phyloP scores from a whole-genome alignment of 169 alveolate genomes.

The Plasmodium cynomolgi region DNA sequence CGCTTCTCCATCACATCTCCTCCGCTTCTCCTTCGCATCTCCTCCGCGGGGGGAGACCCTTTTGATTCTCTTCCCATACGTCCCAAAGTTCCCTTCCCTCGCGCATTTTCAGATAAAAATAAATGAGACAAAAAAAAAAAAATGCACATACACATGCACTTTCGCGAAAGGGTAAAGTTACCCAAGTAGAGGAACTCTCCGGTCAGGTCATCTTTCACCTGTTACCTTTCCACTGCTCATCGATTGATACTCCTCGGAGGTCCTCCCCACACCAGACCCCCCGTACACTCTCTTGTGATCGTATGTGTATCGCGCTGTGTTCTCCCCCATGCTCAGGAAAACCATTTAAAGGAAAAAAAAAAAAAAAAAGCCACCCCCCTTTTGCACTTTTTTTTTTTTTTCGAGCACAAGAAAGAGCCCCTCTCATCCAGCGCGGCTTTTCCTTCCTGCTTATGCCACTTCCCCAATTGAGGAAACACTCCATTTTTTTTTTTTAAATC shows the following conservation, averaged over 20 bases:
- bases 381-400: not conserved
- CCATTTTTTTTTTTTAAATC: not conserved
- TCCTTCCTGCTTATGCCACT: not conserved
- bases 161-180: not conserved
- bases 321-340: not conserved
- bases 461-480: not conserved
- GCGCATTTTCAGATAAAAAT: not conserved
- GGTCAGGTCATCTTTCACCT: not conserved
- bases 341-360: not conserved
- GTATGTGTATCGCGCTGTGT: not conserved
- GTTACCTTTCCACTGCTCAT: not conserved
- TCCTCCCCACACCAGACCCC: not conserved
- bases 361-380: not conserved
- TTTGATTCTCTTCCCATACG: not conserved
- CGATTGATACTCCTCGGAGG: not conserved
- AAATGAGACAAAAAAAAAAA: not conserved
- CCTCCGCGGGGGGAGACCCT: not conserved
- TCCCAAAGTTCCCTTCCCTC: not conserved
- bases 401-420: not conserved
- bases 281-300: not conserved
- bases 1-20: too few relatives aligned
- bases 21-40: too few relatives aligned
- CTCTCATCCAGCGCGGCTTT: not conserved
- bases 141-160: not conserved
- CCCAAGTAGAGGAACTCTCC: not conserved